phyloP scores from a whole-genome alignment of 2,329 filamentous ascomycete species.

The Dothistroma septosporum region DNA sequence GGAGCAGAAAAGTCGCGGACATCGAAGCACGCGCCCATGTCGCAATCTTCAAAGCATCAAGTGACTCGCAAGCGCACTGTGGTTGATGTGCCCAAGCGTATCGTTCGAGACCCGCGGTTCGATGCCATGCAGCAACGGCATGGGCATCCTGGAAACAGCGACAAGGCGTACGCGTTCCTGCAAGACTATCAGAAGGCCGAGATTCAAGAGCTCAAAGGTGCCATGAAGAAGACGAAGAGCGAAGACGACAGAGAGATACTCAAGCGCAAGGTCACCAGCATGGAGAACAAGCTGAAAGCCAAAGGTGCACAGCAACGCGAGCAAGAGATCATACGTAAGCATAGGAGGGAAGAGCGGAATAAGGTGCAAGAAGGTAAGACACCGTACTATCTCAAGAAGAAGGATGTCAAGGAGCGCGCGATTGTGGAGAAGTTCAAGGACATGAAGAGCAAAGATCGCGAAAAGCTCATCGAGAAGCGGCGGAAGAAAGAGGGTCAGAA shows the following conservation, averaged over 20 bases:
- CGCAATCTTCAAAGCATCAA: slow-evolving; percentile 75
- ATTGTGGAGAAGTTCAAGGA: slow-evolving; percentile 73
- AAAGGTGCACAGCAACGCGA: slow-evolving; percentile 66
- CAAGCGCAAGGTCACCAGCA: slow-evolving; percentile 68
- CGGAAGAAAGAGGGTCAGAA: slow-evolving; percentile 83
- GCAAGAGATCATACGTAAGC: slow-evolving; percentile 65
- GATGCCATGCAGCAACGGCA: slow-evolving; percentile 58
- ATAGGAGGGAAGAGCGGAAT: slow-evolving; percentile 79
- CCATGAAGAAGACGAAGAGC: slow-evolving; percentile 65
- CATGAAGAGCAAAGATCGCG: slow-evolving; percentile 81
- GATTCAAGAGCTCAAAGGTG: slow-evolving; percentile 66
- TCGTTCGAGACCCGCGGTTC: slow-evolving; percentile 80
- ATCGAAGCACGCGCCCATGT: slow-evolving; percentile 84
- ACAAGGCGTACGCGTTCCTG: slow-evolving; percentile 79
- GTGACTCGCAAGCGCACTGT: slow-evolving; percentile 78
- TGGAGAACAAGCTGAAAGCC: slow-evolving; percentile 73
- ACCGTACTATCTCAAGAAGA: slow-evolving; percentile 88
- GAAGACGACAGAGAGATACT: slow-evolving; percentile 62
- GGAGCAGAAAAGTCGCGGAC: slow-evolving; percentile 46
- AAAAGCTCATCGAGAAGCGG: slow-evolving; percentile 78
- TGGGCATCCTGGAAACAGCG: slow-evolving; percentile 44
- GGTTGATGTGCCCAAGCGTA: slow-evolving; percentile 56
- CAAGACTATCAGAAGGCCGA: slow-evolving; percentile 82
- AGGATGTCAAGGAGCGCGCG: slow-evolving; percentile 81
- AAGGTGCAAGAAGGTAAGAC: slow-evolving; percentile 81